Conservation (phyloP, 495 filamentous ascomycete genomes). For the Penicillium maclennaniae region DNA sequence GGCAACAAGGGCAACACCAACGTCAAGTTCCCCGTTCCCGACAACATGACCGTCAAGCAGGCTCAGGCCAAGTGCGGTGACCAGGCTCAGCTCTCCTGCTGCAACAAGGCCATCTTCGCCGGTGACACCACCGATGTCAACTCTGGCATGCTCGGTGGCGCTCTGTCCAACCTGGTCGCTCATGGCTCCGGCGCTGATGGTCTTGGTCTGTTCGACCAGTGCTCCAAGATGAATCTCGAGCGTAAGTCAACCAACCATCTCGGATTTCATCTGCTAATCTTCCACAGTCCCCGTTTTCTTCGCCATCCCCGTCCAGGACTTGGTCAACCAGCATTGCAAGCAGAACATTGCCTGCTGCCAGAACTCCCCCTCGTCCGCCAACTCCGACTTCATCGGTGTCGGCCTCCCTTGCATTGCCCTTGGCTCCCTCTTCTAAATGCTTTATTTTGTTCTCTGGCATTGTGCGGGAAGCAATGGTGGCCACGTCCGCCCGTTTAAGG, state of each 20-base stretch:
- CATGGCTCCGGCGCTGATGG: slow-evolving; percentile 35
- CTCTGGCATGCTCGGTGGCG: slow-evolving; percentile 25
- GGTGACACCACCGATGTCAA: slow-evolving; percentile 39
- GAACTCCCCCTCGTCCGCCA: slow-evolving; percentile 35
- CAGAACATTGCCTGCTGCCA: slow-evolving; percentile 53
- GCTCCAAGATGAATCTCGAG: slow-evolving; percentile 37
- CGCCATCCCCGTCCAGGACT: slow-evolving; percentile 36
- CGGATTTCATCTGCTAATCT: slow-evolving; percentile 10
- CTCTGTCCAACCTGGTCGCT: slow-evolving; percentile 31
- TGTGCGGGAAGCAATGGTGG: slow-evolving; percentile 18
- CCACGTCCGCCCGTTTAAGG: slow-evolving; percentile 1
- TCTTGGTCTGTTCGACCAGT: slow-evolving; percentile 34
- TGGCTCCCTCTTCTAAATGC: slow-evolving; percentile 46
- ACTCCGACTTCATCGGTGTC: slow-evolving; percentile 40
- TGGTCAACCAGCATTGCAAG: slow-evolving; percentile 50
- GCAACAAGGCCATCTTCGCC: slow-evolving; percentile 44
- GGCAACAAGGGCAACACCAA: slow-evolving; percentile 20
- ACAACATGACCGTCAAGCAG: slow-evolving; percentile 44
- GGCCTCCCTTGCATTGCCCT: slow-evolving; percentile 50
- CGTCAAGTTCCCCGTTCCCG: slow-evolving; percentile 34
- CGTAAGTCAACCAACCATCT: slow-evolving; percentile 5
- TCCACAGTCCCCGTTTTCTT: slow-evolving; percentile 25
- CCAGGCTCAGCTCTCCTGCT: slow-evolving; percentile 49
- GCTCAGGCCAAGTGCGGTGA: slow-evolving; percentile 47
- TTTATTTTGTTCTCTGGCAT: slow-evolving; percentile 12